Conservation (phyloP, 345 rosid species). For the Eucalyptus tenuipes region DNA sequence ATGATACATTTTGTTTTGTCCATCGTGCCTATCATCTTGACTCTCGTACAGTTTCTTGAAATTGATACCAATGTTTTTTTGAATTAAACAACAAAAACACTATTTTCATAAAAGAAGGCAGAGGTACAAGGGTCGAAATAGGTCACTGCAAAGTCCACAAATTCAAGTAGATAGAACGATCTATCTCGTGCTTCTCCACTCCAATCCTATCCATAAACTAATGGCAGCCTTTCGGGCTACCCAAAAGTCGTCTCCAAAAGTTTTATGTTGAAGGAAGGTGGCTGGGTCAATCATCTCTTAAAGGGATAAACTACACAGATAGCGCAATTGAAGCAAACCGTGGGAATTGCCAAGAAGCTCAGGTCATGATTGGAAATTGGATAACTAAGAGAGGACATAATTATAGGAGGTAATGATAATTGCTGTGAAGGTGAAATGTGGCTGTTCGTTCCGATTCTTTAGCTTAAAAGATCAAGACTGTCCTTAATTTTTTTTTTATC, state of each 20-base stretch:
- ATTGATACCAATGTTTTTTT: neutral
- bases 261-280: neutral
- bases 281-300: neutral
- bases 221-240: neutral
- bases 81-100: neutral
- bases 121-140: neutral
- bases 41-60: conserved; percentile 51
- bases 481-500: too few species aligned
- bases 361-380: neutral
- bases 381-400: neutral
- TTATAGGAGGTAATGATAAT: neutral
- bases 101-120: neutral
- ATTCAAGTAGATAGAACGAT: neutral
- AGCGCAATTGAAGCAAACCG: neutral
- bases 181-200: neutral
- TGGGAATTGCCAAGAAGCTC: neutral
- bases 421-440: neutral
- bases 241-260: neutral
- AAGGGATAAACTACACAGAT: neutral
- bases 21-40: conserved; percentile 40
- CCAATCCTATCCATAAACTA: neutral
- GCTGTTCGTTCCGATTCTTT: neutral
- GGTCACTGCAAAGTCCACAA: neutral
- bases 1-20: conserved; percentile 49
- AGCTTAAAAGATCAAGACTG: too few species aligned